Conservation (phyloP, 306 rosid genomes). For the Ziziphus jujuba region DNA sequence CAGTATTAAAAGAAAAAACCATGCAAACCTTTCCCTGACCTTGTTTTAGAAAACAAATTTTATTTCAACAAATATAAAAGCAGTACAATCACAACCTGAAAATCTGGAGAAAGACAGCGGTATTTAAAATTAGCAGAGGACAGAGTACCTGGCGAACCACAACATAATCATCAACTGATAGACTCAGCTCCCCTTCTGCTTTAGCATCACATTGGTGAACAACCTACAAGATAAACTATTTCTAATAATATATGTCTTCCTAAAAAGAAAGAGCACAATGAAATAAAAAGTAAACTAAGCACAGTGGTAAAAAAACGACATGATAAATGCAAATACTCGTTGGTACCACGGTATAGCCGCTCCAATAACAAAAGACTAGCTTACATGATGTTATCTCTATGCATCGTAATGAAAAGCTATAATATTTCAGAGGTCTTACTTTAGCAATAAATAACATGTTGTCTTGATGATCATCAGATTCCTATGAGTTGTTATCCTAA, state of each 20-base stretch:
- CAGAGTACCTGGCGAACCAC: constrained; percentile 77
- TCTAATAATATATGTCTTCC: no score
- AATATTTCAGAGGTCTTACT: no score
- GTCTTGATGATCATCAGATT: constrained; percentile 34
- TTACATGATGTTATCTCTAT: no score
- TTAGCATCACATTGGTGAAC: constrained; percentile 89
- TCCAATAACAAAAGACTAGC: not conserved
- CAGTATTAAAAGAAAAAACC: no score
- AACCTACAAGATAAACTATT: constrained; percentile 48
- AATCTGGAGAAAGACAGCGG: not conserved
- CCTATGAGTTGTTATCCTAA: constrained; percentile 44
- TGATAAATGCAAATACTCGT: not conserved
- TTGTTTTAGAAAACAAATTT: no score
- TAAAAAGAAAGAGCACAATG: not conserved
- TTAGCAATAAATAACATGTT: constrained; percentile 59
- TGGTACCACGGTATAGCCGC: not conserved
- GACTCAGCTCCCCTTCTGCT: constrained; percentile 79
- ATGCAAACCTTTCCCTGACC: no score
- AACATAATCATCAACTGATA: constrained; percentile 73
- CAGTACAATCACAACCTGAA: no score
- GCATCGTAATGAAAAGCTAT: no score
- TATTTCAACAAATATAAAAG: no score
- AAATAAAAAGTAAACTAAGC: not conserved
- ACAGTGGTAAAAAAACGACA: no score
- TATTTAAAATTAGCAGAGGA: constrained; percentile 2